Conservation (phyloP, 129 eudicot species). For the Sambucus nigra region DNA sequence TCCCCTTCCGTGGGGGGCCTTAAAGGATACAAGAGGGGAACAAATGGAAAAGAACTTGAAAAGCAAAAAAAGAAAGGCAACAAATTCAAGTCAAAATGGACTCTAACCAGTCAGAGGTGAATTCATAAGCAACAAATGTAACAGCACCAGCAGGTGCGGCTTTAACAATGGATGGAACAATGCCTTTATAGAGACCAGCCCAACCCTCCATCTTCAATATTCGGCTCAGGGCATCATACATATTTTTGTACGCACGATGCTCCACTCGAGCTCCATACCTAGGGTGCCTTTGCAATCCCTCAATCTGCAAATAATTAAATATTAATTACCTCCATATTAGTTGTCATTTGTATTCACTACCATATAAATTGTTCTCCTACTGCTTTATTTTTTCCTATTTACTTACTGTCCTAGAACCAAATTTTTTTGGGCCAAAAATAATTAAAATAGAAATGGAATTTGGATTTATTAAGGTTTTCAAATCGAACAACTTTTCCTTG, state of each 20-base stretch:
- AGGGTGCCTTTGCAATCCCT: constrained; percentile 74
- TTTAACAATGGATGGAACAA: constrained; percentile 79
- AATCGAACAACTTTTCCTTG: no score
- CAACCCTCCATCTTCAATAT: constrained; percentile 71
- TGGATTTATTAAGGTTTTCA: no score
- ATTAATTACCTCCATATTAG: neutral
- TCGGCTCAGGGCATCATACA: constrained; percentile 61
- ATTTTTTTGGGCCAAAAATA: no score
- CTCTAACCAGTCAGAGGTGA: constrained; percentile 68
- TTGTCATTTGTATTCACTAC: neutral
- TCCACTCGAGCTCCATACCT: constrained; percentile 89
- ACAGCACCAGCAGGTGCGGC: constrained; percentile 99
- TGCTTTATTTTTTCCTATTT: neutral
- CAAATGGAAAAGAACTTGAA: no score
- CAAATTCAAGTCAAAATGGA: constrained; percentile 43
- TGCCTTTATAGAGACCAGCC: constrained; percentile 91
- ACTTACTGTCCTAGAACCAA: no score
- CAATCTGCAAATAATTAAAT: constrained; percentile 34
- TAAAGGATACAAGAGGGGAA: neutral
- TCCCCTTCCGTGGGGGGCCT: neutral
- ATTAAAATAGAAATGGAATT: no score
- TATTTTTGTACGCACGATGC: constrained; percentile 49
- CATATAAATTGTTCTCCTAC: neutral
- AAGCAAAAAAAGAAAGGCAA: neutral
- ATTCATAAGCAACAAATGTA: constrained; percentile 86